Conservation (phyloP, 345 rosid genomes). For the Populus pruinosa region DNA sequence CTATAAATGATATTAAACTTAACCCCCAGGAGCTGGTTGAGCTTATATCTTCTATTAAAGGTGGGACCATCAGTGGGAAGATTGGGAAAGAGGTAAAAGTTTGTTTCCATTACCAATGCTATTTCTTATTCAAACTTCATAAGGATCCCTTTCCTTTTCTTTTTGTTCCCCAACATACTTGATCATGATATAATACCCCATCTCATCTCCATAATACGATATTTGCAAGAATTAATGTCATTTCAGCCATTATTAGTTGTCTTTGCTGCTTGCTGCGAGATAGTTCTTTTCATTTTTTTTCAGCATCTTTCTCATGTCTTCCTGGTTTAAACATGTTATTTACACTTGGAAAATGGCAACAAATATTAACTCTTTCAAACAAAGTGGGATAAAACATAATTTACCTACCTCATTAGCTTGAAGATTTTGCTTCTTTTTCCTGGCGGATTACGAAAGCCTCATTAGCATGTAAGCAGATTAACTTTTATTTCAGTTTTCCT, state of each 20-base stretch:
- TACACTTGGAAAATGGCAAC: too few relatives aligned
- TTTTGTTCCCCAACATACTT: background rate
- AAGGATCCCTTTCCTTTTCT: background rate
- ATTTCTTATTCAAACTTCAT: background rate
- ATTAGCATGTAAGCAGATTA: background rate
- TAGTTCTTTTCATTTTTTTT: background rate
- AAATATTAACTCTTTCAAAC: background rate
- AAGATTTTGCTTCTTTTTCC: background rate
- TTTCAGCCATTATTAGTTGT: background rate
- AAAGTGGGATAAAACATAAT: background rate
- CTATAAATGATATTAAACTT: conserved; percentile 71
- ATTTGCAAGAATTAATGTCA: background rate
- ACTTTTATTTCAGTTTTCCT: background rate
- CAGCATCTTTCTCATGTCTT: background rate
- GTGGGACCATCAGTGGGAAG: conserved; percentile 90
- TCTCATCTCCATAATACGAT: background rate
- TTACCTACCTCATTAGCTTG: background rate
- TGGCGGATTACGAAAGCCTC: background rate
- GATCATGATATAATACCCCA: background rate
- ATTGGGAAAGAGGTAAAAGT: conserved; percentile 78
- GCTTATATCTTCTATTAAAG: conserved; percentile 79
- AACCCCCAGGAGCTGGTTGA: conserved; percentile 71
- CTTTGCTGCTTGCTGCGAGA: background rate
- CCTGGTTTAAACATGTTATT: background rate
- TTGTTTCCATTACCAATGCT: background rate